Evolutionary conservation across 2,329 filamentous ascomycete genomes (phyloP).

Genomic region (Sclerotinia subarctica): DNA sequence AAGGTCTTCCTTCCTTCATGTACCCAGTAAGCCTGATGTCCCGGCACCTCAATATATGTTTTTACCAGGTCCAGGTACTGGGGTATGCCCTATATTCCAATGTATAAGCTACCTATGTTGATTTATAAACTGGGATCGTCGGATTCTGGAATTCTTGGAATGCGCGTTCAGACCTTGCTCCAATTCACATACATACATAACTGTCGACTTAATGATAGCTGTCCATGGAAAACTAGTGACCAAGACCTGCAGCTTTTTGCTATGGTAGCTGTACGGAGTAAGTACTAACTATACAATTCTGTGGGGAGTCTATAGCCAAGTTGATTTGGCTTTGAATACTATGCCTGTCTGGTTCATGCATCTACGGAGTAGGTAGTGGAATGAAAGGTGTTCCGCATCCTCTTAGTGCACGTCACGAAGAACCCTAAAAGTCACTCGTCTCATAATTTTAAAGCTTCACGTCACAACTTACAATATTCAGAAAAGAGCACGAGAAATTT

Average conservation of each 20-base stretch:
- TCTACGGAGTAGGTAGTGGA: not conserved
- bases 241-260: not conserved
- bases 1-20: not conserved
- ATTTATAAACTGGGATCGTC: not conserved
- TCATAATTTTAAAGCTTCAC: not conserved
- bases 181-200: not conserved
- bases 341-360: not conserved
- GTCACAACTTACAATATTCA: not conserved
- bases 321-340: slow-evolving; percentile 8
- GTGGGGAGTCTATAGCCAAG: not conserved
- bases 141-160: not conserved
- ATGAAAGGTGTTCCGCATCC: not conserved
- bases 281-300: not conserved
- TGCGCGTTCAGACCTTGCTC: not conserved
- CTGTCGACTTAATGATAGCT: not conserved
- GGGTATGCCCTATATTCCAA: not conserved
- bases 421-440: not conserved
- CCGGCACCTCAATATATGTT: not conserved
- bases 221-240: not conserved
- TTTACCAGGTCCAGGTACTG: not conserved
- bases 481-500: not conserved
- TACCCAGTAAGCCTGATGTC: not conserved
- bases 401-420: slow-evolving; percentile 5
- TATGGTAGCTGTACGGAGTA: not conserved
- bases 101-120: not conserved